Evolutionary conservation across 2,329 filamentous ascomycete genomes (phyloP).

Genomic region (Grosmannia penicillata): DNA sequence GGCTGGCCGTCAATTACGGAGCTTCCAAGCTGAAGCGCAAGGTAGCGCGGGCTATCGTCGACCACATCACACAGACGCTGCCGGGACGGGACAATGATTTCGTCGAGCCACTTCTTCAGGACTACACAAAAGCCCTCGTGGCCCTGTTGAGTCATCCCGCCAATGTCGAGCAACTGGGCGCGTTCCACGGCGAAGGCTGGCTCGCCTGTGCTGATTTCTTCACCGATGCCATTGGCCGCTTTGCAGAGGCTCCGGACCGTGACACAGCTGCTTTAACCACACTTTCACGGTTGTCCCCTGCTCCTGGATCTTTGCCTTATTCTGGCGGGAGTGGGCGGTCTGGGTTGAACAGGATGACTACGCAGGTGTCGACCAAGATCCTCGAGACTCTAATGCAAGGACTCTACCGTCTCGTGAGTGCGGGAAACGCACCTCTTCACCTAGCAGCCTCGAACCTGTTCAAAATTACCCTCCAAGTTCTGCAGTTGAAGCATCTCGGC

Average conservation of each 20-base stretch:
- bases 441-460: constrained; percentile 41
- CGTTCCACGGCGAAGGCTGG: constrained; percentile 47
- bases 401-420: constrained; percentile 46
- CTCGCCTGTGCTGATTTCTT: constrained; percentile 56
- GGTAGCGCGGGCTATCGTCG: constrained; percentile 63
- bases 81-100: constrained; percentile 43
- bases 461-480: constrained; percentile 39
- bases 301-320: constrained; percentile 20
- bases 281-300: constrained; percentile 30
- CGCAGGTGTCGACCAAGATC: constrained; percentile 19
- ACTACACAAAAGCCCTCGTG: constrained; percentile 66
- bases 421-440: constrained; percentile 52
- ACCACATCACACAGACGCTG: constrained; percentile 68
- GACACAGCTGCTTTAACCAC: constrained; percentile 14
- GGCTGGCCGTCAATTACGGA: constrained; percentile 56
- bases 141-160: constrained; percentile 56
- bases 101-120: constrained; percentile 53
- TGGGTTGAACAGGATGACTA: constrained; percentile 10
- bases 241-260: constrained; percentile 26
- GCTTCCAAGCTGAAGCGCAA: constrained; percentile 55
- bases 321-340: constrained; percentile 18
- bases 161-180: constrained; percentile 65
- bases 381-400: constrained; percentile 47
- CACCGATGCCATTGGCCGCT: constrained; percentile 41
- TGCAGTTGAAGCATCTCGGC: constrained; percentile 42